These are phyloP conservation scores for Globisporangium polare DNA, from an alignment of 352 stramenopile species.

Conservation along the genomic window DNA sequence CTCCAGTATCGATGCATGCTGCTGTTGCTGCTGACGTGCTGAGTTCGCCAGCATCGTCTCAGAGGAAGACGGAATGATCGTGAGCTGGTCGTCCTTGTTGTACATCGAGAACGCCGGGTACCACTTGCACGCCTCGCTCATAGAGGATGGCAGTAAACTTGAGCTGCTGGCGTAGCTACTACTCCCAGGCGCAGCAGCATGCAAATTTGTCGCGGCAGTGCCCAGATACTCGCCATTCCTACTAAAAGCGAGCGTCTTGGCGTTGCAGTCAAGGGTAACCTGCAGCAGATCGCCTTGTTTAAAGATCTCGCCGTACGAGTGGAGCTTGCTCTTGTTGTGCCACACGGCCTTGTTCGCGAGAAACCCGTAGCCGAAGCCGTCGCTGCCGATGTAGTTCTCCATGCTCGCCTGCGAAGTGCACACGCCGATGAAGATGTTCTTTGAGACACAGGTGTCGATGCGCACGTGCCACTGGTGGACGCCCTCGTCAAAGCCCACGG, in stretches of 20 bases:
- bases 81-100: constrained; percentile 89
- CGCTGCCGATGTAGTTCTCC: constrained; percentile 90
- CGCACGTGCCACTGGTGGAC: constrained; percentile 87
- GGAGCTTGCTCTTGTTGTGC: constrained; percentile 90
- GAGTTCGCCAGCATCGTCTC: constrained; percentile 7
- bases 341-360: constrained; percentile 90
- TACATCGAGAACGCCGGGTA: constrained; percentile 91
- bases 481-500: constrained; percentile 63
- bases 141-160: not conserved
- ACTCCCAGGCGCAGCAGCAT: constrained; percentile 16
- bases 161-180: not conserved
- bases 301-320: constrained; percentile 90
- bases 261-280: constrained; percentile 80
- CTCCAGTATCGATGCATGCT: constrained; percentile 32
- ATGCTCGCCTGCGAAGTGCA: constrained; percentile 61
- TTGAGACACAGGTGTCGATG: constrained; percentile 86
- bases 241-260: constrained; percentile 78
- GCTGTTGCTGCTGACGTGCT: constrained; percentile 9
- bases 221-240: constrained; percentile 86
- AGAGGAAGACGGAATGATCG: constrained; percentile 43
- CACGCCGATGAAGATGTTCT: constrained; percentile 92
- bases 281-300: constrained; percentile 86
- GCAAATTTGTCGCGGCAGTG: constrained; percentile 72
- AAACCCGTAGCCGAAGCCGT: constrained; percentile 87
- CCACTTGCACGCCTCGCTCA: constrained; percentile 43